Evolutionary conservation across 306 rosid species (phyloP).

Genomic region (Sicyos baderoa): DNA sequence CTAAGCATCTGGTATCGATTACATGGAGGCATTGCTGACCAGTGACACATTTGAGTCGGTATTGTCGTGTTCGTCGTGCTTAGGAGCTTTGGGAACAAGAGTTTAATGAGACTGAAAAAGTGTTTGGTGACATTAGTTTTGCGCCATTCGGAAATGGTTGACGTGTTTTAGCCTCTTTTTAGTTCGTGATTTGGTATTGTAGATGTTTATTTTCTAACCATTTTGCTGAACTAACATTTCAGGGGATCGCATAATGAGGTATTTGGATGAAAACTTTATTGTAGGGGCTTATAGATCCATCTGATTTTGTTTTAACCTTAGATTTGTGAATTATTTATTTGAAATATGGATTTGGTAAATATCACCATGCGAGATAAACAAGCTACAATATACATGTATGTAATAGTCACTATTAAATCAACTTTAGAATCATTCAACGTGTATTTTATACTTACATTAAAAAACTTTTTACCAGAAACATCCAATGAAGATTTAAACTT

Average conservation of each 20-base stretch:
- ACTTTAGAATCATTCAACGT: neutral
- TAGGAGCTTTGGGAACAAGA: neutral
- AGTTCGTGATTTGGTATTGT: neutral
- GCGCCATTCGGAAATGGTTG: neutral
- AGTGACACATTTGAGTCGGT: neutral
- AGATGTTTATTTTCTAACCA: neutral
- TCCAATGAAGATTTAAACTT: too few species aligned
- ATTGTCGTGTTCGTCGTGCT: neutral
- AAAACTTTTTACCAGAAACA: too few species aligned
- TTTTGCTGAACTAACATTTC: neutral
- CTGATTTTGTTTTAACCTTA: neutral
- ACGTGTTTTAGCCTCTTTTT: neutral
- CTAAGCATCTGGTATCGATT: neutral
- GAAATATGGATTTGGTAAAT: neutral
- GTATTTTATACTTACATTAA: neutral
- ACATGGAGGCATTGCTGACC: neutral
- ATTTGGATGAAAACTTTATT: neutral
- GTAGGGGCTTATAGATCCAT: neutral
- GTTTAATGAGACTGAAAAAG: neutral
- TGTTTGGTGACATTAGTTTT: neutral
- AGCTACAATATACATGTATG: too few species aligned
- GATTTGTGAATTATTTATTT: neutral
- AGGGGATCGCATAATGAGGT: neutral
- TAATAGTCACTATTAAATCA: too few species aligned
- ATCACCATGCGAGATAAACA: neutral